Conservation (phyloP, 2,329 filamentous ascomycete genomes). For the Alternaria panax region DNA sequence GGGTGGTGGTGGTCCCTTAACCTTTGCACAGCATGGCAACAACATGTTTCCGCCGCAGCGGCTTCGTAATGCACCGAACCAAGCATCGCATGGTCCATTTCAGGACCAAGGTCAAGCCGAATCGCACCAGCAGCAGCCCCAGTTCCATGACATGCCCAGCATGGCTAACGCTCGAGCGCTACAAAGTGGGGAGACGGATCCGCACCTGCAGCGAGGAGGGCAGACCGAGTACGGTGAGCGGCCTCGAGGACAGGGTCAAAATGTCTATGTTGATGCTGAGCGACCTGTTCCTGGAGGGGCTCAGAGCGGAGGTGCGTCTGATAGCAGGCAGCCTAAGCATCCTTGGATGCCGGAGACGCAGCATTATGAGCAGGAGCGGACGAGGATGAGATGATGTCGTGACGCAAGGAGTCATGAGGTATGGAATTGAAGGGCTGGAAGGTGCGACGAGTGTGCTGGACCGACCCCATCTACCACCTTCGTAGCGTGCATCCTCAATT, state of each 20-base stretch:
- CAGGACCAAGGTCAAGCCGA: neutral
- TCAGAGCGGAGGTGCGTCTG: neutral
- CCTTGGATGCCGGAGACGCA: neutral
- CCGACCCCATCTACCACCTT: neutral
- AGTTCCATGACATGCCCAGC: neutral
- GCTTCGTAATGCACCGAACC: neutral
- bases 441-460: neutral
- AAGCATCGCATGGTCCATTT: neutral
- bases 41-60: neutral
- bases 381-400: neutral
- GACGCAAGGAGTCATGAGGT: neutral
- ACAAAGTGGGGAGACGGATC: neutral
- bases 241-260: neutral
- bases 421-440: neutral
- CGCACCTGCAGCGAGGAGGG: neutral
- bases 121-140: neutral
- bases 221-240: neutral
- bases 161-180: neutral
- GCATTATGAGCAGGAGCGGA: neutral
- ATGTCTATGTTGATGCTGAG: slow-evolving; percentile 1
- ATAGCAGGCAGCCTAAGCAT: neutral
- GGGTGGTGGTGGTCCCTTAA: too few species aligned
- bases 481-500: neutral
- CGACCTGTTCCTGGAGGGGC: neutral
- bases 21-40: neutral